Evolutionary conservation across 2,329 filamentous ascomycete species (phyloP).

Genomic region (Xylariaceae sp.): DNA sequence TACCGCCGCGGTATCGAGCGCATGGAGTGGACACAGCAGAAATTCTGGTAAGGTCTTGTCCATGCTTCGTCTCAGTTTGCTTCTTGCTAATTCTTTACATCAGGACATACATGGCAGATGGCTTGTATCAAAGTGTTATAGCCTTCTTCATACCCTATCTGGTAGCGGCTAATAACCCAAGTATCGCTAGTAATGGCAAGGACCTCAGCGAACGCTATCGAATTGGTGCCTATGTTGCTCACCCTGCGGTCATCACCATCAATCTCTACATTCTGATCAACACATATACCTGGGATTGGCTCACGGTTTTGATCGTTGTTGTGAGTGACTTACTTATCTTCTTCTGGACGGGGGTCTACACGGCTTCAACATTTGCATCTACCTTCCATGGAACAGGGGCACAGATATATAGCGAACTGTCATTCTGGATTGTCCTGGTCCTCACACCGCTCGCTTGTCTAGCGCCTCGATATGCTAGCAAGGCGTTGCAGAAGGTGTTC

Average conservation of each 20-base stretch:
- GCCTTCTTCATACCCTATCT: conserved; percentile 91
- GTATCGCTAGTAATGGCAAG: conserved; percentile 66
- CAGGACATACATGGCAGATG: conserved; percentile 91
- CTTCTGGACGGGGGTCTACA: conserved; percentile 92
- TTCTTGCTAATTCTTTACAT: conserved; percentile 18
- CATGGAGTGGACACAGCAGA: conserved; percentile 89
- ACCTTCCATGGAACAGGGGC: conserved; percentile 69
- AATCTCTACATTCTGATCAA: conserved; percentile 95
- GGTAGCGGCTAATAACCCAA: conserved; percentile 63
- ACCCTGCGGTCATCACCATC: conserved; percentile 78
- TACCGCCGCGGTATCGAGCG: conserved; percentile 95
- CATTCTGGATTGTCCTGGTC: conserved; percentile 82
- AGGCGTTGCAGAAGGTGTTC: conserved; percentile 88
- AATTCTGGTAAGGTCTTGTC: conserved; percentile 74
- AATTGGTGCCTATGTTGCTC: conserved; percentile 82
- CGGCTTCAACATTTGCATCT: conserved; percentile 42
- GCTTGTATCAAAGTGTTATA: conserved; percentile 88
- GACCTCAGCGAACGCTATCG: conserved; percentile 73
- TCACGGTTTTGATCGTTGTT: conserved; percentile 75
- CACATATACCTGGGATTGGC: conserved; percentile 96
- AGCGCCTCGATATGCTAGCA: conserved; percentile 80
- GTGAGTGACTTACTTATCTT: conserved; percentile 85
- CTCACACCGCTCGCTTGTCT: conserved; percentile 77
- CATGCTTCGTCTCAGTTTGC: background rate
- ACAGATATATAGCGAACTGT: conserved; percentile 73